Conservation (phyloP, 495 filamentous ascomycete species). For the Annulohypoxylon maeteangense region DNA sequence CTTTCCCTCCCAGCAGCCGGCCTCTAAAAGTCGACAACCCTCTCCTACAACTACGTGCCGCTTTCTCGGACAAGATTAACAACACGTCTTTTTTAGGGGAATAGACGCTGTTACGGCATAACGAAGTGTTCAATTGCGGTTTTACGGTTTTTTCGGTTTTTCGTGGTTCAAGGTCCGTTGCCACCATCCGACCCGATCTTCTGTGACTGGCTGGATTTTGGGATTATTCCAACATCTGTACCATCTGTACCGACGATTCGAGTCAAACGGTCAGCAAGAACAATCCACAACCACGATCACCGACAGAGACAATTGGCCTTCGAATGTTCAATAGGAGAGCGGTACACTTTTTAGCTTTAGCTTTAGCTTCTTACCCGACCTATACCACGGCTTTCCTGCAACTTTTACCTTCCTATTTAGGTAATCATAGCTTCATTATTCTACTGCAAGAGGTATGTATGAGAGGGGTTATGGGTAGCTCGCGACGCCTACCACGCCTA, state of each 20-base stretch:
- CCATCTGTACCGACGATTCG: conserved; percentile 9
- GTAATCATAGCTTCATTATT: conserved; percentile 30
- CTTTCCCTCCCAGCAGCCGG: conserved; percentile 23
- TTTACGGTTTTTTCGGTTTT: background rate
- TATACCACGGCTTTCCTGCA: background rate
- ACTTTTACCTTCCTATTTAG: conserved; percentile 25
- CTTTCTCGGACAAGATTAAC: conserved; percentile 25
- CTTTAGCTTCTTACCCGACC: background rate
- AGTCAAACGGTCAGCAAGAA: conserved; percentile 8
- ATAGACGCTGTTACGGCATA: conserved; percentile 37
- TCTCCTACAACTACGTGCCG: conserved; percentile 30
- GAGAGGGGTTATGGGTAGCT: background rate
- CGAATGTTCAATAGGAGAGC: conserved; percentile 12
- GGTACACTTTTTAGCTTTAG: conserved; percentile 11
- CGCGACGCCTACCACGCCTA: background rate
- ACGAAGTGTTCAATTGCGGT: conserved; percentile 17
- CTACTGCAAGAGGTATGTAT: conserved; percentile 29
- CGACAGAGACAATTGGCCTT: conserved; percentile 15
- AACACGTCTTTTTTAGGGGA: conserved; percentile 28
- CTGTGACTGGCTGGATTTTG: conserved; percentile 14
- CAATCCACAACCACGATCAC: conserved; percentile 5
- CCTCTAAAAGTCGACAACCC: conserved; percentile 32
- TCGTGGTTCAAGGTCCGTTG: background rate
- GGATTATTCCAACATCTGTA: background rate
- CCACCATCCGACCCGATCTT: conserved; percentile 12